Conservation (phyloP, 2,329 filamentous ascomycete species). For the Cadophora sp. region DNA sequence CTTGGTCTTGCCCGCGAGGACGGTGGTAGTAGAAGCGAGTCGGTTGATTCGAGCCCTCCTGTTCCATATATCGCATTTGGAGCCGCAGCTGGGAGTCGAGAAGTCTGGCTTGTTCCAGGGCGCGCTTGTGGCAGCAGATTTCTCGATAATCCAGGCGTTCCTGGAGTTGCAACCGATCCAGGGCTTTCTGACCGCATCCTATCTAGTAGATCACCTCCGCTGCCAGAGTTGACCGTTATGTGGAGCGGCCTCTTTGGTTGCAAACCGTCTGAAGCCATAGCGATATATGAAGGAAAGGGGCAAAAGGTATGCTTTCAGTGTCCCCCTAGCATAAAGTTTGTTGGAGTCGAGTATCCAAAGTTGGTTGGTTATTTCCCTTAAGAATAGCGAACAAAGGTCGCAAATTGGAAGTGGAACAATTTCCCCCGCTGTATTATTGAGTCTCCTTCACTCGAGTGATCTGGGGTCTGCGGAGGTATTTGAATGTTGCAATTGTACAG, state of each 20-base stretch:
- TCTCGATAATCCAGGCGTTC: conserved; percentile 40
- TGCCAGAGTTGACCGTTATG: conserved; percentile 68
- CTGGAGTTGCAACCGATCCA: conserved; percentile 37
- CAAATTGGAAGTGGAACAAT: background rate
- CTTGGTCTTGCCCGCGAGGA: conserved; percentile 52
- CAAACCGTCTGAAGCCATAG: conserved; percentile 31
- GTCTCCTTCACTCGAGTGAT: background rate
- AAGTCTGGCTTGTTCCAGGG: conserved; percentile 26
- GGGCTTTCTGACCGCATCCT: conserved; percentile 47
- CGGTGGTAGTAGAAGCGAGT: conserved; percentile 55
- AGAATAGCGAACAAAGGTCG: background rate
- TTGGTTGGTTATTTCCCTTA: background rate
- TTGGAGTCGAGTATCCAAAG: background rate
- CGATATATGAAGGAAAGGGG: conserved; percentile 15
- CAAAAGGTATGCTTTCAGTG: conserved; percentile 23
- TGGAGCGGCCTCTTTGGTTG: conserved; percentile 54
- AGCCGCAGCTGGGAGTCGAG: conserved; percentile 22
- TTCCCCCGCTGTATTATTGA: background rate
- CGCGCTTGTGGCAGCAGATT: conserved; percentile 39
- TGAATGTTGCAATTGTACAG: background rate
- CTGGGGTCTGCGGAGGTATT: background rate
- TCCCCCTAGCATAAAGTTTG: conserved; percentile 25
- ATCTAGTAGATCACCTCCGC: conserved; percentile 52
- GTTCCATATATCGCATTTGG: conserved; percentile 35
- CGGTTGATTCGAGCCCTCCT: conserved; percentile 48